Conservation (phyloP, 176 grass and related monocot genomes). For the Lolium rigidum region DNA sequence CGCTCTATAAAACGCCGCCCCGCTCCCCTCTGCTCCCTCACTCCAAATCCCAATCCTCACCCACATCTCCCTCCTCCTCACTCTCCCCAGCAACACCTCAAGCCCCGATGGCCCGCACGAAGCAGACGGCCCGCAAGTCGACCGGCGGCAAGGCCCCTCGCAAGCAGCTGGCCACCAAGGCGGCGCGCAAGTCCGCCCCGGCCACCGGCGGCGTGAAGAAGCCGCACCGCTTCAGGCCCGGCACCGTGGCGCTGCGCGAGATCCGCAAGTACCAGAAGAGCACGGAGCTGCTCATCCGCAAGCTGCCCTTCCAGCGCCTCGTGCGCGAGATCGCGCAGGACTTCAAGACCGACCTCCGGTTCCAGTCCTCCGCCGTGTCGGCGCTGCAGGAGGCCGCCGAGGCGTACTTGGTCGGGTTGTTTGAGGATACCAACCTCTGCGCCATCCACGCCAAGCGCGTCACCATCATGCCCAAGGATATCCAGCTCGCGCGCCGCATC, state of each 20-base stretch:
- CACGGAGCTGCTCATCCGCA: constrained; percentile 78
- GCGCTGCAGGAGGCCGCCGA: constrained; percentile 14
- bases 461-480: constrained; percentile 84
- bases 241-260: constrained; percentile 73
- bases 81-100: too few relatives aligned
- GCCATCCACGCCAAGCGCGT: constrained; percentile 86
- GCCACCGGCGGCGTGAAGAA: constrained; percentile 29
- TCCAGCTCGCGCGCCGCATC: constrained; percentile 70
- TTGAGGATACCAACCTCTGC: constrained; percentile 81
- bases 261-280: constrained; percentile 89
- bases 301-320: constrained; percentile 59
- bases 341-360: too few relatives aligned
- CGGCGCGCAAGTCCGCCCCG: constrained; percentile 65
- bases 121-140: constrained; percentile 77
- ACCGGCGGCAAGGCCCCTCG: constrained; percentile 69
- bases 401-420: constrained; percentile 70
- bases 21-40: too few relatives aligned
- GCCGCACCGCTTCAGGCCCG: background rate
- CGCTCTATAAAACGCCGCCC: too few relatives aligned
- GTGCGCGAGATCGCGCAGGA: too few relatives aligned
- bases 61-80: too few relatives aligned
- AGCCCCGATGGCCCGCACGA: constrained; percentile 66
- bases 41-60: too few relatives aligned
- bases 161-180: constrained; percentile 71
- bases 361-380: too few relatives aligned